Evolutionary conservation across 1,139 yeast species (phyloP).

Genomic region (Hansenula sp.): DNA sequence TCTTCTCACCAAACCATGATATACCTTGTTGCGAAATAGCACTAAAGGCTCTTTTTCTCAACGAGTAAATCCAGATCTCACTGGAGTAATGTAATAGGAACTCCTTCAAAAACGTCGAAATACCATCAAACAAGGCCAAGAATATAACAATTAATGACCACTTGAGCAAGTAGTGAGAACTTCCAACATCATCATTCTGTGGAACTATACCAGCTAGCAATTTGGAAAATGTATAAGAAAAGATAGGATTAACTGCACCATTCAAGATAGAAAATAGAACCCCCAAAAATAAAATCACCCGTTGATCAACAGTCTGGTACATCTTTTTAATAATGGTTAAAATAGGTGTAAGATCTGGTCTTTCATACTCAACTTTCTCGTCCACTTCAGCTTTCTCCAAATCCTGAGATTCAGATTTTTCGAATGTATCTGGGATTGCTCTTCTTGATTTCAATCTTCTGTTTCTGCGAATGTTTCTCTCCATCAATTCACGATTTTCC

Average conservation of each 20-base stretch:
- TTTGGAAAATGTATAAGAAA: conserved; percentile 73
- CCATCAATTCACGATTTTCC: not conserved
- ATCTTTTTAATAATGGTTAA: conserved; percentile 33
- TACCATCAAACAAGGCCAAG: conserved; percentile 59
- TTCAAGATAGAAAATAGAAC: conserved; percentile 45
- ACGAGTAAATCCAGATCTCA: conserved; percentile 59
- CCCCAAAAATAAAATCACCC: conserved; percentile 44
- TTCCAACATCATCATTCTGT: conserved; percentile 27
- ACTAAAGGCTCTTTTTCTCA: conserved; percentile 48
- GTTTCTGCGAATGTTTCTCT: conserved; percentile 1
- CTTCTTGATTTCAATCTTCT: not conserved
- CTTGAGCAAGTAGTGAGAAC: conserved; percentile 33
- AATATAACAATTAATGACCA: conserved; percentile 70
- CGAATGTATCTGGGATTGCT: not conserved
- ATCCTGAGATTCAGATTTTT: too few relatives aligned
- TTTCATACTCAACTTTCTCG: conserved; percentile 5
- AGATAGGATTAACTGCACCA: conserved; percentile 69
- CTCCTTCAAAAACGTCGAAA: conserved; percentile 46
- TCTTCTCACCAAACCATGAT: conserved; percentile 43
- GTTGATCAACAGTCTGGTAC: conserved; percentile 31
- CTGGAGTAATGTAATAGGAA: conserved; percentile 51
- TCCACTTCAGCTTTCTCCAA: conserved; percentile 1
- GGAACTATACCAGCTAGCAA: conserved; percentile 55
- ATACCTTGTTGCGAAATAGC: conserved; percentile 50
- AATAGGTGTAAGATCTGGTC: conserved; percentile 27